Evolutionary conservation across 169 alveolate genomes (phyloP), one percentile per base, ranked within the genome.

Genomic region (Plasmodium sp.): DNA sequence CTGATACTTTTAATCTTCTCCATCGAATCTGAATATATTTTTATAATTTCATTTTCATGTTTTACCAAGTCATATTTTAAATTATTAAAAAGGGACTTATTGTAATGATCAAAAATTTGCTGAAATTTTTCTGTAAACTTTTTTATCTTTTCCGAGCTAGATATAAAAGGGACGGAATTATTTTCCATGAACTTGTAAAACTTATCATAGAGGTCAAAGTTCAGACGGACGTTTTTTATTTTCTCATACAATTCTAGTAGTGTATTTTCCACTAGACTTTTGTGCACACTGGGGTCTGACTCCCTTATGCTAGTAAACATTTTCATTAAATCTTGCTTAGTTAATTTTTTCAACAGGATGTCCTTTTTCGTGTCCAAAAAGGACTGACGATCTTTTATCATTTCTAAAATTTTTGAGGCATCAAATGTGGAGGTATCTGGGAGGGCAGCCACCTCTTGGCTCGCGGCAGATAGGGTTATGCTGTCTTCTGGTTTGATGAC

Each of bases 171-270:
- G 33, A 71, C 43, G 54, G 93, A 41, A 10, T 88, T 80, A 5
- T 80, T 88, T 88, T 88, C 94, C 45, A 88, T 39, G 80, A 88
- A 88, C 27, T 88, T 88, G 39, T 88, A 88, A 81, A 88, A 88
- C 6, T 79, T 88, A 80, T 88, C 90, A 88, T 88, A 88, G n/a
- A 88, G 31, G 41, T 88, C 90, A 56, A 88, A 80, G 14, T 88
- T 77, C 9, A 41, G 18, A 27, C 72, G 83, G 31, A 88, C 36
- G 80, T 54, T 80, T 88, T 88, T 88, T 43, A 88, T 54, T 80
- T 88, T 79, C 16, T 88, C 94, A 88, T 80, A 80, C 82, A 80
- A 77, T 27, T 80, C 94, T 43, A 88, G 72, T 14, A 88, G 7
- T 16, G 88, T 54, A 36, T 88, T 80, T 88, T 88, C 84, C 48